Base-by-base conservation (phyloP, 2,329 filamentous ascomycete species). In the Neonectria punicea region DNA sequence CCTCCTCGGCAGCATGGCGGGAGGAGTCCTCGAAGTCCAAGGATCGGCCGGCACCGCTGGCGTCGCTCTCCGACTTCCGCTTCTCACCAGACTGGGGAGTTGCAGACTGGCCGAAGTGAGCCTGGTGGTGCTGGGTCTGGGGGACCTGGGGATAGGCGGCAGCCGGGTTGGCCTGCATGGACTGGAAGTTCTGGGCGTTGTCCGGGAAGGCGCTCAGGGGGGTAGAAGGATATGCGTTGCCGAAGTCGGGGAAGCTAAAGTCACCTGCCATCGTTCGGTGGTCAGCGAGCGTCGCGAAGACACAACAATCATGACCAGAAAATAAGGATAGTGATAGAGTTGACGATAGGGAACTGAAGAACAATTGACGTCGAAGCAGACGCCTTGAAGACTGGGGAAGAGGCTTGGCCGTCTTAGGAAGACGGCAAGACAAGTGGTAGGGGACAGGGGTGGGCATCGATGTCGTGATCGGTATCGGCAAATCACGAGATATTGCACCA, bases 1-100 rank as follows among this genome's bases (percentile, higher is more conserved):
- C 93, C 80, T 97, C 93, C 79, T 97, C 93, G 22, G 93, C 93
- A 13, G 91, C 91, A 6, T 89, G 71, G 43, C 92, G 90, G 13
- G 91, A 90, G 43, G 88, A 84, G 67, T 94, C 92, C 78, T 94
- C 92, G 53, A 91, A 86, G 72, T 81, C 86, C 65, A 89, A 69
- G 50, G 85, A 80, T 61, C 79, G 84, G 66, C 76, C 78, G 44
- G 79, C 75, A 58, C 78, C 76, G 61, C 56, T 58, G 32, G 46
- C 34, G 16, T 79, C 73, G 32, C 78, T 75, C 60, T 85, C 84
- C 22, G 83, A 75, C 71, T 84, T 82, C 67, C 81, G 81, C 78
- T 85, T 85, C 59, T 85, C 83, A 25, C 77, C 77, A 6, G 77
- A 70, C 61, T 70, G 79, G 62, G 73, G 72, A 13, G 73, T 70